Conservation (phyloP, 116 monocot species). For the Cymodocea nodosa region DNA sequence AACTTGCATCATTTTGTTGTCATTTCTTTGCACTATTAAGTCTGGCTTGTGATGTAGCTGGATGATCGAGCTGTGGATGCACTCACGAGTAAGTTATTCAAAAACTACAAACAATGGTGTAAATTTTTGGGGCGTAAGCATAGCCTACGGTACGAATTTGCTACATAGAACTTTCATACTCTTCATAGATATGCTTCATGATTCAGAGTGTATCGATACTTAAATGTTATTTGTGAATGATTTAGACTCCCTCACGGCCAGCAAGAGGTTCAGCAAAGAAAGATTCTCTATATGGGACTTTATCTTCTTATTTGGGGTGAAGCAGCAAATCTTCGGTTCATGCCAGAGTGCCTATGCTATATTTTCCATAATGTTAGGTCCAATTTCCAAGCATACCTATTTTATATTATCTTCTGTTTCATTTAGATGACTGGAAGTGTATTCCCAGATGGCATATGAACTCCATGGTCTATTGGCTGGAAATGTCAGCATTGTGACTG, state of each 20-base stretch:
- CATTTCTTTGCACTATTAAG: background rate
- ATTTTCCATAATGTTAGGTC: conserved; percentile 84
- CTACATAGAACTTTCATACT: background rate
- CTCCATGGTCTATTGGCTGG: conserved; percentile 81
- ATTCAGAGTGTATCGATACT: background rate
- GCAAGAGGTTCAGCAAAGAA: conserved; percentile 82
- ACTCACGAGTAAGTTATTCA: conserved; percentile 77
- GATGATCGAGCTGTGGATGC: conserved; percentile 87
- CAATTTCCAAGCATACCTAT: background rate
- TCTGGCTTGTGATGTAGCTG: conserved; percentile 34
- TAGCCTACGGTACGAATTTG: conserved; percentile 42
- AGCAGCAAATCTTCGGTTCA: conserved; percentile 81
- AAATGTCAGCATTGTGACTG: conserved; percentile 92
- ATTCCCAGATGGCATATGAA: conserved; percentile 91
- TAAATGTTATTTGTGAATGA: no score
- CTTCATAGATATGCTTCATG: background rate
- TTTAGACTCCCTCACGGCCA: conserved; percentile 71
- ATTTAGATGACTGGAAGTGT: conserved; percentile 2
- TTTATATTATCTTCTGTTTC: background rate
- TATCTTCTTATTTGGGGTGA: conserved; percentile 99
- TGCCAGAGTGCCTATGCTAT: conserved; percentile 93
- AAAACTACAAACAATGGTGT: conserved; percentile 93
- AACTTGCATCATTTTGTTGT: background rate
- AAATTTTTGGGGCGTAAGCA: conserved; percentile 92
- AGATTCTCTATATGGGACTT: conserved; percentile 87